Base-by-base conservation (phyloP, 805 yeast species). In the Barnettozyma botsteinii region DNA sequence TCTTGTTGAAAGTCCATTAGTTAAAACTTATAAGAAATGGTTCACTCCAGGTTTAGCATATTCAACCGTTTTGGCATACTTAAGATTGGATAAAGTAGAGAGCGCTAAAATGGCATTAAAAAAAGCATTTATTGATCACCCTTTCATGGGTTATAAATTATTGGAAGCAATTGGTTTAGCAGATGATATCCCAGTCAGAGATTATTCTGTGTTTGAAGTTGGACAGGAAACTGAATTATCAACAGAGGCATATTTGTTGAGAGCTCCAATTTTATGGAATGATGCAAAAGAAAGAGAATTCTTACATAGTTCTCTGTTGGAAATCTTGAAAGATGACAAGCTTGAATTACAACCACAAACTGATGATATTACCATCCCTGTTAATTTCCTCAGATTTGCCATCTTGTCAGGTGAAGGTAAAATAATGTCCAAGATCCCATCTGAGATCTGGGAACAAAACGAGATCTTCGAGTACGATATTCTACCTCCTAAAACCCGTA, bases 401-500 rank as follows among this genome's bases (percentile, higher is more conserved):
- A 69, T 84, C 24, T 59, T 84, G 31, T 79, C 88, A 0, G 85
- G 83, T 14, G 93, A 83, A 56, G 77, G 76, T 19, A 71, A 76
- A 31, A 70, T 81, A 1, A 77, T 84, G 83, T 85, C 85, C 1
- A 73, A 75, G 48, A 66, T 83, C 19, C 94, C 94, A 1, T 52
- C 67, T 20, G 50, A 60, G 3, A 67, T 81, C 19, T 84, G 87
- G 84, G 70, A 72, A 2, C 56, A 72, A 20, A 69, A 79, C 40
- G 81, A 81, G 40, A 69, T 79, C 13, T 77, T 66, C 52, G 94
- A 84, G 49, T 84, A 73, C 53, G 94, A 84, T 57, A 72, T 81
- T 3, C 56, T 84, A 18, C 89, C 94, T 2, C 93, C 94, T 2
- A 51, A 51, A 15, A 59, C 61, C 7, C 76, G 79, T 47, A 55